phyloP scores from a whole-genome alignment of 768 basidiomycete species.

The Termitomyces sp. region DNA sequence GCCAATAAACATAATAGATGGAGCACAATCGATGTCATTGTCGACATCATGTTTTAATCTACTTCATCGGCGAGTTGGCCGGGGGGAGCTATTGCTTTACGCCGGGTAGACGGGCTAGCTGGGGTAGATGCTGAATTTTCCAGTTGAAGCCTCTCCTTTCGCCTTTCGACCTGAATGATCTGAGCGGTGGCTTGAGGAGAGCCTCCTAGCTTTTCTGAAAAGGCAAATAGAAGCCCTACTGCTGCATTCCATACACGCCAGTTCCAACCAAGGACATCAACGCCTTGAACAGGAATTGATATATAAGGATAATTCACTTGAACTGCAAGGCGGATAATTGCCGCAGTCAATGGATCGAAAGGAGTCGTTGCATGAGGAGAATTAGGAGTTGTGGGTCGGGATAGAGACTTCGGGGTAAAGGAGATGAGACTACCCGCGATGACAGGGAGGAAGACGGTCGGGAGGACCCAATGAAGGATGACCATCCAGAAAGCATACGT shows the following conservation, averaged over 20 bases:
- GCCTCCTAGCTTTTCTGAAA: slow-evolving; percentile 58
- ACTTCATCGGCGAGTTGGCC: slow-evolving; percentile 14
- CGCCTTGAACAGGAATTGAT: slow-evolving; percentile 29
- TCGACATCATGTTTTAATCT: slow-evolving; percentile 5
- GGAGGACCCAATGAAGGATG: slow-evolving; percentile 60
- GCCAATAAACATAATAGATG: slow-evolving; percentile 17
- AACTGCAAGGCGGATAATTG: slow-evolving; percentile 61
- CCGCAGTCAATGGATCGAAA: slow-evolving; percentile 62
- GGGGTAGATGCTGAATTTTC: slow-evolving; percentile 1
- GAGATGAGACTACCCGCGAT: slow-evolving; percentile 59
- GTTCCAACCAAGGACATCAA: slow-evolving; percentile 53
- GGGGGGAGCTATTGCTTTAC: slow-evolving; percentile 21
- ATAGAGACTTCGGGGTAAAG: slow-evolving; percentile 43
- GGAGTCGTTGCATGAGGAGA: slow-evolving; percentile 24
- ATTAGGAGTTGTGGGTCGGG: slow-evolving; percentile 2
- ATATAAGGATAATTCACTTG: slow-evolving; percentile 56
- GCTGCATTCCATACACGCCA: slow-evolving; percentile 56
- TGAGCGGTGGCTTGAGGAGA: slow-evolving; percentile 39
- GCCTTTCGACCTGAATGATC: slow-evolving; percentile 26
- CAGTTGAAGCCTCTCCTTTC: slow-evolving; percentile 12
- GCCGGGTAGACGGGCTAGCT: slow-evolving; percentile 7
- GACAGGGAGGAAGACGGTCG: slow-evolving; percentile 56
- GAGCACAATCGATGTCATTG: neutral
- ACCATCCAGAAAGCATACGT: slow-evolving; percentile 49
- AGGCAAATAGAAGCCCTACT: slow-evolving; percentile 60